Evolutionary conservation across 1,139 yeast genomes (phyloP).

Genomic region (Yamadazyma diddensiae): DNA sequence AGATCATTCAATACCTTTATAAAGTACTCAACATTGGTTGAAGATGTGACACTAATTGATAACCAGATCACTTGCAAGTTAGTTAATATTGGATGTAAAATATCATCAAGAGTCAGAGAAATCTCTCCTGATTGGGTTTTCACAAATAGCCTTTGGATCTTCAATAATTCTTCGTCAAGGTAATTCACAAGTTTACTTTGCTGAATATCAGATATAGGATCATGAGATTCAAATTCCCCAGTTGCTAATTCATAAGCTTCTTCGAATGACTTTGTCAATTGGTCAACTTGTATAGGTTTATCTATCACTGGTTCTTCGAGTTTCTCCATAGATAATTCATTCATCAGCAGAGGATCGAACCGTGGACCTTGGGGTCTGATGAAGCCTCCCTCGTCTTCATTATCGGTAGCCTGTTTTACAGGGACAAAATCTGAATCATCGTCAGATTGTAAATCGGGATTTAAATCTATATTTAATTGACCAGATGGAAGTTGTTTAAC

Average conservation of each 20-base stretch:
- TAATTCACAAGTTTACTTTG: conserved; percentile 61
- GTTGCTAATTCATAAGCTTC: conserved; percentile 9
- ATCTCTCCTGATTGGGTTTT: conserved; percentile 49
- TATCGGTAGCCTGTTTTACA: background rate
- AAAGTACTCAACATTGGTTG: conserved; percentile 60
- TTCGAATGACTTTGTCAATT: conserved; percentile 10
- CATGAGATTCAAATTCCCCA: conserved; percentile 8
- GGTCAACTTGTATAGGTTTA: background rate
- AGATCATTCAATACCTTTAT: conserved; percentile 64
- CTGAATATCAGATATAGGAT: conserved; percentile 31
- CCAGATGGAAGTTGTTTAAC: conserved; percentile 32
- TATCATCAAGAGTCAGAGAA: conserved; percentile 33
- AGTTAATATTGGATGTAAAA: conserved; percentile 44
- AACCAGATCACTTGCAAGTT: conserved; percentile 58
- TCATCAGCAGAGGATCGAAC: background rate
- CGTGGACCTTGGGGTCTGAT: background rate
- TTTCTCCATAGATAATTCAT: background rate
- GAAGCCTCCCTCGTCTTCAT: conserved; percentile 4
- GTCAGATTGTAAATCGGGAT: conserved; percentile 39
- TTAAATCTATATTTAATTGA: conserved; percentile 32
- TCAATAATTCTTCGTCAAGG: conserved; percentile 55
- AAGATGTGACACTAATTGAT: conserved; percentile 30
- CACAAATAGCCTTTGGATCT: conserved; percentile 62
- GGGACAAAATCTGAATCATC: conserved; percentile 11
- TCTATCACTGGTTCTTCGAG: background rate